These are phyloP conservation scores for Apiospora marii DNA, from an alignment of 2,329 filamentous ascomycete genomes.

Conservation along the genomic window DNA sequence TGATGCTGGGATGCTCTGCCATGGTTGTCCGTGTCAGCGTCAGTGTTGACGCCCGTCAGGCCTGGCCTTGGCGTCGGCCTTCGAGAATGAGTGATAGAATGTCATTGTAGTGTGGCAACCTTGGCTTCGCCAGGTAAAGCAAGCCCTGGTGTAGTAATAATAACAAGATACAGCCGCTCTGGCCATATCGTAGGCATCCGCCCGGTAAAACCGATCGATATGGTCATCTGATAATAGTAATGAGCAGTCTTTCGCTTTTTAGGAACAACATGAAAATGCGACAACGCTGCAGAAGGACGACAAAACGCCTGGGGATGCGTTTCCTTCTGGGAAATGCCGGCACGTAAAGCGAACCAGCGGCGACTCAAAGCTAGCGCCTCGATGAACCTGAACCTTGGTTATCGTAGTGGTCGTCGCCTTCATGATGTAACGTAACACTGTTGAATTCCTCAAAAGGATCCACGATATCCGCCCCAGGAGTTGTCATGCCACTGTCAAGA, in stretches of 20 bases:
- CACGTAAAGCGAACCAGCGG: neutral
- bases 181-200: neutral
- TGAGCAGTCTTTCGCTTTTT: conserved; percentile 16
- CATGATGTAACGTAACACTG: conserved; percentile 95
- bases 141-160: neutral
- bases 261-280: conserved; percentile 8
- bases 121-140: neutral
- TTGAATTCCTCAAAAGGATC: conserved; percentile 99
- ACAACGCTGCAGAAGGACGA: conserved; percentile 10
- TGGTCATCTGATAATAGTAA: neutral
- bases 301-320: conserved; percentile 9
- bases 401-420: conserved; percentile 76
- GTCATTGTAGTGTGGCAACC: neutral
- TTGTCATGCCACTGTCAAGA: conserved; percentile 83
- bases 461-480: conserved; percentile 75
- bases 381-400: conserved; percentile 37
- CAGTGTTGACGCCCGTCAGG: neutral
- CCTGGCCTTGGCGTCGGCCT: neutral
- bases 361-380: conserved; percentile 30
- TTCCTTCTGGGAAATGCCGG: neutral
- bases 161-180: neutral
- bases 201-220: neutral
- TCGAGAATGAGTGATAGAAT: conserved; percentile 12
- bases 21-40: neutral
- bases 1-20: conserved; percentile 19